Base-by-base conservation (phyloP, 495 filamentous ascomycete species). In the Melanomma pulvis-pyrius region DNA sequence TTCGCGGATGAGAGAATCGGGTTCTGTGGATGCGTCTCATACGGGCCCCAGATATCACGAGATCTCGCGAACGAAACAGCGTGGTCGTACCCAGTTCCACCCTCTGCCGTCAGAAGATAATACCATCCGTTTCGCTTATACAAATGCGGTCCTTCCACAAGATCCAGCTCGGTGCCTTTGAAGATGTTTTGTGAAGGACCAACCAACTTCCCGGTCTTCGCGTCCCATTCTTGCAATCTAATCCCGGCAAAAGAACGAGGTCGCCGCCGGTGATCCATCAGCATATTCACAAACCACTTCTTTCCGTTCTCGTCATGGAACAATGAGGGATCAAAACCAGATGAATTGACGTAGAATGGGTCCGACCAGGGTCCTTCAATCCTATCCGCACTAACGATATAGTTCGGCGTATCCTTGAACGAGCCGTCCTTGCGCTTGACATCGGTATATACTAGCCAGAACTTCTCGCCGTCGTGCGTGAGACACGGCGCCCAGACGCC, bases 401-500 rank as follows among this genome's bases (percentile, higher is more conserved):
- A 85, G 67, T 84, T 84, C 51, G 80, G 83, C 64, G 65, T 69
- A 39, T 71, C 67, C 24, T 84, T 85, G 74, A 81, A 84, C 13
- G 75, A 77, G 39, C 81, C 81, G 65, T 83, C 83, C 67, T 85
- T 83, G 59, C 82, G 79, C 73, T 84, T 86, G 32, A 84, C 81
- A 63, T 69, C 67, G 0, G 83, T 81, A 86, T 72, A 86, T 4
- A 69, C 67, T 25, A 69, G 61, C 50, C 53, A 69, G 54, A 60
- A 88, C 48, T 77, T 79, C 6, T 83, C 77, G 53, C 82, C 83
- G 65, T 86, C 81, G 63, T 88, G 83, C 1, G 79, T 79, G 17
- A 87, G 76, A 62, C 83, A 86, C 2, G 86, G 84, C n/a, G 86
- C 84, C 84, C 84, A 88, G 46, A 88, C 72, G 29, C 86, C 84